These are phyloP conservation scores for Alternaria angustiovoidea DNA, from an alignment of 2,329 filamentous ascomycete genomes.

Conservation along the genomic window DNA sequence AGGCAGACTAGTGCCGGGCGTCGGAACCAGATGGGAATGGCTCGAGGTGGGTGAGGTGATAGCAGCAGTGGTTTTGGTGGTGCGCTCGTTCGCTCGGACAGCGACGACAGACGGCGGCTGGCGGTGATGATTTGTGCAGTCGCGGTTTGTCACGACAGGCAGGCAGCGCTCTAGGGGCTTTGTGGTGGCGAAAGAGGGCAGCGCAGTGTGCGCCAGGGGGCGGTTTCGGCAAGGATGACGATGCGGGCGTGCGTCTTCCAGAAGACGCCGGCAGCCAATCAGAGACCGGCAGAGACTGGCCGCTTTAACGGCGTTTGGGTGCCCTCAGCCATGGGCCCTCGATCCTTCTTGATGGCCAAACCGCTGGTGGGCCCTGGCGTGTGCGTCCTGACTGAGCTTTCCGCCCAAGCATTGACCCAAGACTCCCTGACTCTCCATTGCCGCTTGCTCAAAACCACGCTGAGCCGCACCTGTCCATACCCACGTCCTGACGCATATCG, in stretches of 20 bases:
- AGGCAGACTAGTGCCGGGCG: slow-evolving; percentile 21
- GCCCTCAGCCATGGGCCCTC: slow-evolving; percentile 22
- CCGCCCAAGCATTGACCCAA: slow-evolving; percentile 29
- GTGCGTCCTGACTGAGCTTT: slow-evolving; percentile 30
- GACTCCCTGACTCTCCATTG: slow-evolving; percentile 25
- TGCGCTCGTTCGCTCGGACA: too few species aligned
- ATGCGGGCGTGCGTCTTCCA: slow-evolving; percentile 31
- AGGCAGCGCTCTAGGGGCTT: too few species aligned
- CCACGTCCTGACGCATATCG: slow-evolving; percentile 28
- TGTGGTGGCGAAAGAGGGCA: too few species aligned
- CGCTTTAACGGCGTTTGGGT: slow-evolving; percentile 18
- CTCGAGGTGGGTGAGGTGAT: slow-evolving; percentile 3
- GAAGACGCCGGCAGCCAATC: slow-evolving; percentile 23
- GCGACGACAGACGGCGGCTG: too few species aligned
- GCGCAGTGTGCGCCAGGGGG: neutral
- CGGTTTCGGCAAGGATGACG: slow-evolving; percentile 20
- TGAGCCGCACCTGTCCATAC: slow-evolving; percentile 42
- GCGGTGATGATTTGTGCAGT: too few species aligned
- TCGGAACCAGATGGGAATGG: slow-evolving; percentile 17
- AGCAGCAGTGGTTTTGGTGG: too few species aligned
- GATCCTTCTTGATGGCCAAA: slow-evolving; percentile 18
- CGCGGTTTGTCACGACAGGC: too few species aligned
- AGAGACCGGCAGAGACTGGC: slow-evolving; percentile 13
- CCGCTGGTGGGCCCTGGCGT: slow-evolving; percentile 23
- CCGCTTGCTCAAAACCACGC: slow-evolving; percentile 48